Percentiles rank a stretch among this genome's conserved stretches.
These are phyloP conservation scores for Scalesia atractyloides DNA, from an alignment of 129 eudicot genomes.

Conservation along the genomic window DNA sequence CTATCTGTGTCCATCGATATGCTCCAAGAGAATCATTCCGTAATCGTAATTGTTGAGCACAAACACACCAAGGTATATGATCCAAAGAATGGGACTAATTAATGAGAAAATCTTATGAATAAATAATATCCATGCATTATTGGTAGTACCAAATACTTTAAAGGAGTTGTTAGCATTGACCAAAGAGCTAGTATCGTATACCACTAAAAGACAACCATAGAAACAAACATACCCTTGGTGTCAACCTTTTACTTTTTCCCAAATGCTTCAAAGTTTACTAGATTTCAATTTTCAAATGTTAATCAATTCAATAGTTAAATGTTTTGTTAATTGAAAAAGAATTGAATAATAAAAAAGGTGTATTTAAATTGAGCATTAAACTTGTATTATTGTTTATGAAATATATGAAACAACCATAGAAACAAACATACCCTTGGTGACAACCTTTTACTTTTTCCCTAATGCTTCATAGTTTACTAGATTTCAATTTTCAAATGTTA, in stretches of 20 bases:
- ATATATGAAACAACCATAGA: slow-evolving; percentile 49
- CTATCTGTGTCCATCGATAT: not conserved
- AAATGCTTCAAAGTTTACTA: slow-evolving; percentile 38
- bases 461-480: slow-evolving; percentile 35
- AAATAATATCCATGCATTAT: slow-evolving; percentile 25
- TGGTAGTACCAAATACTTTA: slow-evolving; percentile 25
- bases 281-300: too few species aligned
- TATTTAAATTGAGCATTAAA: too few species aligned
- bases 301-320: too few species aligned
- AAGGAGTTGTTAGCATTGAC: slow-evolving; percentile 39
- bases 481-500: too few species aligned
- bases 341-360: too few species aligned
- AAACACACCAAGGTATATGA: slow-evolving; percentile 17
- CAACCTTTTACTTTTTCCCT: slow-evolving; percentile 85
- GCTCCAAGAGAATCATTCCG: slow-evolving; percentile 31
- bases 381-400: too few species aligned
- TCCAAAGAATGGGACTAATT: slow-evolving; percentile 20
- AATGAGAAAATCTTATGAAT: slow-evolving; percentile 22
- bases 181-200: slow-evolving; percentile 20
- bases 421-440: slow-evolving; percentile 88
- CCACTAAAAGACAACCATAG: slow-evolving; percentile 56
- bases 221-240: slow-evolving; percentile 88
- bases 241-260: slow-evolving; percentile 86
- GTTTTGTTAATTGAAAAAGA: too few species aligned
- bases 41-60: slow-evolving; percentile 26